A percentile compares a stretch with the other conserved stretches of the same genome.
Evolutionary conservation across 1,139 yeast species (phyloP).

Genomic region (Debaryomyces psychrophilus): DNA sequence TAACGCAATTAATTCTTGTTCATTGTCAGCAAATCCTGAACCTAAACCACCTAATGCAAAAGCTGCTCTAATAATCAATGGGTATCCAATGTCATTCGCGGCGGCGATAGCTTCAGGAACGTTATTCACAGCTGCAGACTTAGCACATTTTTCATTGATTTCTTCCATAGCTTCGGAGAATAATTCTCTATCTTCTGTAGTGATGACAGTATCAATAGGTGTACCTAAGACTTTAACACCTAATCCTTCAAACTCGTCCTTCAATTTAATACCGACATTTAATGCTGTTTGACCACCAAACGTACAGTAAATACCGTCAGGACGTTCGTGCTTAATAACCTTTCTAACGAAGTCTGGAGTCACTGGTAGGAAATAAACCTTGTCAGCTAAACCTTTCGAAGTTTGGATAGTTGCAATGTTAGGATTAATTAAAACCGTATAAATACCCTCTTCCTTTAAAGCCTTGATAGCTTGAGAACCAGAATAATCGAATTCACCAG

Average conservation of each 20-base stretch:
- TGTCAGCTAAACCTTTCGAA: constrained; percentile 95
- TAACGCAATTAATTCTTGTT: constrained; percentile 76
- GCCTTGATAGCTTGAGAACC: constrained; percentile 96
- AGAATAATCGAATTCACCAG: constrained; percentile 98
- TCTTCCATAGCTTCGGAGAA: constrained; percentile 95
- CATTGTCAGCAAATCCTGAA: constrained; percentile 95
- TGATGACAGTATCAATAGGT: constrained; percentile 90
- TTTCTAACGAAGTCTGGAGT: constrained; percentile 95
- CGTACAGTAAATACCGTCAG: constrained; percentile 95
- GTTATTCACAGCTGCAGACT: constrained; percentile 80
- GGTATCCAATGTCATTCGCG: constrained; percentile 87
- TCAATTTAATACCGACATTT: constrained; percentile 91
- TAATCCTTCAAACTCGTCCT: constrained; percentile 88
- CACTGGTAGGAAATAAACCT: constrained; percentile 95
- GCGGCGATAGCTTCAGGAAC: constrained; percentile 83
- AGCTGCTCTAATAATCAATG: constrained; percentile 97
- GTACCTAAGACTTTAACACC: constrained; percentile 98
- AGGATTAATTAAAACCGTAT: constrained; percentile 93
- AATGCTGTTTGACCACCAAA: constrained; percentile 99
- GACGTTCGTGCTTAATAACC: constrained; percentile 91
- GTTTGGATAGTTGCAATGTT: constrained; percentile 99
- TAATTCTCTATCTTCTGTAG: constrained; percentile 96
- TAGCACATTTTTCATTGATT: constrained; percentile 92
- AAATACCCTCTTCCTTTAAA: constrained; percentile 94
- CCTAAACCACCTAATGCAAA: constrained; percentile 98